These are phyloP conservation scores for Malassezia globosa DNA, from an alignment of 1,284 basidiomycete genomes.

Conservation along the genomic window DNA sequence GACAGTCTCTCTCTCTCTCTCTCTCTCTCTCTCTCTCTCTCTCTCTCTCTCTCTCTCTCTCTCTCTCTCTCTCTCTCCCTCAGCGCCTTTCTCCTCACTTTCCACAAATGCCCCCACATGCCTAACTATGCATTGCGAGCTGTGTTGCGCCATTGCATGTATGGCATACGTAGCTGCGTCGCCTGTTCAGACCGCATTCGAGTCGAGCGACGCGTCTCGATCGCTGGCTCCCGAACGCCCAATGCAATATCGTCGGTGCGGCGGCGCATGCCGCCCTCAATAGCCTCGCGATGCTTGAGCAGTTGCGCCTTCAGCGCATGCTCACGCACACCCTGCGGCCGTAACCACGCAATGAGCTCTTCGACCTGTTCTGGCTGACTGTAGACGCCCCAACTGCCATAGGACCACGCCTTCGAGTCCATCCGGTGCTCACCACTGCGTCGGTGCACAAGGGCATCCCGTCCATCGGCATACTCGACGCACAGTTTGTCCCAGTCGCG, in stretches of 20 bases:
- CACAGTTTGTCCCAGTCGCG: slow-evolving; percentile 47
- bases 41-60: too few relatives aligned
- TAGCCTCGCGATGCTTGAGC: slow-evolving; percentile 72
- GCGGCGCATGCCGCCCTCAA: slow-evolving; percentile 61
- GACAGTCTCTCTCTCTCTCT: too few relatives aligned
- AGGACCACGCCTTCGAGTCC: slow-evolving; percentile 53
- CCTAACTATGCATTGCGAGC: background rate
- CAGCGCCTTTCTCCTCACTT: background rate
- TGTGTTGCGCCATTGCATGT: slow-evolving; percentile 22
- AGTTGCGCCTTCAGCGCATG: slow-evolving; percentile 66
- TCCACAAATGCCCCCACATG: background rate
- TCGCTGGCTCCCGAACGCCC: slow-evolving; percentile 20
- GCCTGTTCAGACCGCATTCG: slow-evolving; percentile 17
- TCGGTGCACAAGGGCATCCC: slow-evolving; percentile 48
- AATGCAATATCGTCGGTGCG: slow-evolving; percentile 25
- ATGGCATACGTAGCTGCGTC: slow-evolving; percentile 17
- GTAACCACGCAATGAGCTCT: slow-evolving; percentile 74
- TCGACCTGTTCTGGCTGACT: slow-evolving; percentile 74
- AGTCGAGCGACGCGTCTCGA: slow-evolving; percentile 21
- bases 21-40: too few relatives aligned
- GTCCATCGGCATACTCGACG: slow-evolving; percentile 49
- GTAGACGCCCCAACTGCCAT: slow-evolving; percentile 78
- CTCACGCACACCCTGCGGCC: slow-evolving; percentile 78
- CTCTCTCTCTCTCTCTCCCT: background rate
- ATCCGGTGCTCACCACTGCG: slow-evolving; percentile 62